A percentile compares a stretch with the other conserved stretches of the same genome.
These are phyloP conservation scores for Juglanconis juglandina DNA, from an alignment of 2,329 filamentous ascomycete genomes.

Conservation along the genomic window DNA sequence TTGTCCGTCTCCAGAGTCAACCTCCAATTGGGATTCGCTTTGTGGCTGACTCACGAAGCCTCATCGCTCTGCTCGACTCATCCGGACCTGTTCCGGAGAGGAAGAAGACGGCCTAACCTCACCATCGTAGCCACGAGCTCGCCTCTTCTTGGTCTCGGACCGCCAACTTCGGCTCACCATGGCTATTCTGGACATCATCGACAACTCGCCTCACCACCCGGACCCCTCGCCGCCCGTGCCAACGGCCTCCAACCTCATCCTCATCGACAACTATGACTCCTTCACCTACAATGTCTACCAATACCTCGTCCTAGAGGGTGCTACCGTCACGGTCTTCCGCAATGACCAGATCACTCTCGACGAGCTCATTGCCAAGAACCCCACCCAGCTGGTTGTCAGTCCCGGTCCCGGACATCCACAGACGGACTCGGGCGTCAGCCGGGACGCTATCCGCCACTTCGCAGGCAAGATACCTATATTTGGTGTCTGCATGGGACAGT, in stretches of 20 bases:
- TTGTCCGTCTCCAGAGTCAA: not conserved
- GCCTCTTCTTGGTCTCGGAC: not conserved
- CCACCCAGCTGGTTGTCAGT: constrained; percentile 91
- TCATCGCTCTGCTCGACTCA: not conserved
- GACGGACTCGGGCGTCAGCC: constrained; percentile 89
- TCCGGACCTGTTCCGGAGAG: no score
- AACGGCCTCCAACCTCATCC: constrained; percentile 82
- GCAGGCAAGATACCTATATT: constrained; percentile 91
- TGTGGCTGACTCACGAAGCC: not conserved
- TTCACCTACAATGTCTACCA: constrained; percentile 99
- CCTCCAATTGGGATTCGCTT: not conserved
- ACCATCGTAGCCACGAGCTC: not conserved
- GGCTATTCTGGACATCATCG: constrained; percentile 50
- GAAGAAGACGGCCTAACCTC: no score
- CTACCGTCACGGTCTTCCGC: constrained; percentile 81
- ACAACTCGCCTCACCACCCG: constrained; percentile 85
- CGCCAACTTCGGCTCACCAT: constrained; percentile 33
- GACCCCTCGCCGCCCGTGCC: constrained; percentile 68
- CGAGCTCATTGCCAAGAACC: constrained; percentile 76
- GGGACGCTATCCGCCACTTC: constrained; percentile 86
- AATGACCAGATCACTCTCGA: constrained; percentile 90
- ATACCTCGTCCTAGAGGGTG: constrained; percentile 94
- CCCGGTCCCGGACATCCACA: constrained; percentile 91
- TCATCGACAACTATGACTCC: constrained; percentile 99
- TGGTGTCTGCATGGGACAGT: constrained; percentile 98